phyloP scores from a whole-genome alignment of 139 green algal species.

The Eudorina sp. region DNA sequence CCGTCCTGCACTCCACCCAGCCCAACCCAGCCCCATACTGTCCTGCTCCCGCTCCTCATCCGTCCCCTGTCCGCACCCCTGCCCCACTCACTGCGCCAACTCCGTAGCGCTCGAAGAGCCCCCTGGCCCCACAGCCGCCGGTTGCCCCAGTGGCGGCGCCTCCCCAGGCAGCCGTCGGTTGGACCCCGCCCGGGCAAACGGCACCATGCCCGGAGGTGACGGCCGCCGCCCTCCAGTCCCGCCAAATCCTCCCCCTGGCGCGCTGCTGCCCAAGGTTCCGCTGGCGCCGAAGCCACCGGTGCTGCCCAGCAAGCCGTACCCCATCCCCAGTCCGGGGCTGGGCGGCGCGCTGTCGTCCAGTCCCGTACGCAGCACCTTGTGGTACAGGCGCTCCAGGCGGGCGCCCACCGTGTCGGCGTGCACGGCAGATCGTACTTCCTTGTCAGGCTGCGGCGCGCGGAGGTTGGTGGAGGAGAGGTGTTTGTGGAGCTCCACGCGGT shows the following conservation, averaged over 20 bases:
- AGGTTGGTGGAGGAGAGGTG: conserved; percentile 55
- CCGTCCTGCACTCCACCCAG: too few relatives aligned
- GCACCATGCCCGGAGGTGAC: not conserved
- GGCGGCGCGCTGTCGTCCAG: conserved; percentile 12
- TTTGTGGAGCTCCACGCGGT: conserved; percentile 58
- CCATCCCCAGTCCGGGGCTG: not conserved
- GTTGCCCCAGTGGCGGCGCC: too few relatives aligned
- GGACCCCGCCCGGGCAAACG: too few relatives aligned
- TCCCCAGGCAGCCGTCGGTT: too few relatives aligned
- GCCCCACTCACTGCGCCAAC: too few relatives aligned
- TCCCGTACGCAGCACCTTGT: conserved; percentile 12
- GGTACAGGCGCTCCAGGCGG: conserved; percentile 39
- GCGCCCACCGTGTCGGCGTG: conserved; percentile 1
- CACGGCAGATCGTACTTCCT: conserved; percentile 23
- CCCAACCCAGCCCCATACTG: too few relatives aligned
- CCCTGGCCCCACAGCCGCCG: too few relatives aligned
- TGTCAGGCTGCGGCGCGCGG: conserved; percentile 41
- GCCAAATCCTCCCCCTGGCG: not conserved
- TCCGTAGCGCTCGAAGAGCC: too few relatives aligned
- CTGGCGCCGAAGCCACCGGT: not conserved
- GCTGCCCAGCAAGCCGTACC: not conserved
- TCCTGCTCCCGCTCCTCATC: too few relatives aligned
- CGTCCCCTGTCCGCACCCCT: too few relatives aligned
- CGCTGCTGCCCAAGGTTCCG: not conserved
- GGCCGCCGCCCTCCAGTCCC: not conserved